Base-by-base conservation (phyloP, 2,329 filamentous ascomycete species). In the Alternaria ventricosa region DNA sequence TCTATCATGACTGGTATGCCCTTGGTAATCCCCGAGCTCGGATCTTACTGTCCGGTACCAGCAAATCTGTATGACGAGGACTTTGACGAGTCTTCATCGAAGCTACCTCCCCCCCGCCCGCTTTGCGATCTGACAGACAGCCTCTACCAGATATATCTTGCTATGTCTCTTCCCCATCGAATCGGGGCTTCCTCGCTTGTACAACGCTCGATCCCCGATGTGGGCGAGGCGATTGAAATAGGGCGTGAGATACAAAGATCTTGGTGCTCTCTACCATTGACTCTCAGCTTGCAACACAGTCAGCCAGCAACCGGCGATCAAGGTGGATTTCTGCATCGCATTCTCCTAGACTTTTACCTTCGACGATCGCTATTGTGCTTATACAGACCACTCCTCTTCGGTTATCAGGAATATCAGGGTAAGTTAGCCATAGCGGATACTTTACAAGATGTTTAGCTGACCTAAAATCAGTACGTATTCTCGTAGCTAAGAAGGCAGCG, bases 361-460 rank as follows among this genome's bases (percentile, higher is more conserved):
- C 71, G 69, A 15, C 63, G 69, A 50, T 63, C 69, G 6, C 28
- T 74, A 11, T 55, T 71, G 5, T 65, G 47, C 36, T 60, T 74
- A 1, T 72, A 73, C 53, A 68, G 61, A 23, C 69, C 69, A 18
- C 46, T 74, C 5, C 77, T 76, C 2, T 63, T 71, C 10, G 57
- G 33, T 3, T 53, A 60, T n/a, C 60, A 63, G 13, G 61, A 60
- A n/a, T 55, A 62, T 11, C 57, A 45, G 2, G 30, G 33, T 41
- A 41, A 41, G 4, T 15, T 8, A 36, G 33, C 33, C 15, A 9
- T 15, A 13, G 15, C 33, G 4, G 33, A 36, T 36, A 36, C 13
- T 36, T 36, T 8, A 9, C 15, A 36, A 36, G 7, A 36, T 36
- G 15, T n/a, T 13, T 36, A 36, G 33, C 33, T 36, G 15, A 36